phyloP scores from a whole-genome alignment of 116 monocot genomes.

The Posidonia oceanica region DNA sequence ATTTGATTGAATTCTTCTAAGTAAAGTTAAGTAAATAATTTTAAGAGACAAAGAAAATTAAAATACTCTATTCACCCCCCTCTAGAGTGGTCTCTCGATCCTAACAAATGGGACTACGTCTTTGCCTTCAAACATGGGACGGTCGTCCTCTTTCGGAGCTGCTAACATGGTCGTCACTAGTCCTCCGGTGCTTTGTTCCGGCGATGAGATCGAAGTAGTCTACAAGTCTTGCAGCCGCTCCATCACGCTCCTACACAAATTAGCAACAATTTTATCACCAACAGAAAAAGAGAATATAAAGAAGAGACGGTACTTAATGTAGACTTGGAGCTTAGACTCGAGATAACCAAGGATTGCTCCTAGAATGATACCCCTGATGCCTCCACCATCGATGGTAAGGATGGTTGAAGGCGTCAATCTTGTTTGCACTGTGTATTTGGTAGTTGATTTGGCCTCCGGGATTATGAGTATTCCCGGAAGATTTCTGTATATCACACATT shows the following conservation, averaged over 20 bases:
- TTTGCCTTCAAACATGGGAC: conserved; percentile 32
- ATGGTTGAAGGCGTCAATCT: too few species aligned
- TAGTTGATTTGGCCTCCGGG: too few species aligned
- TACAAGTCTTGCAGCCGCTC: conserved; percentile 29
- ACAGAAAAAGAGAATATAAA: neutral
- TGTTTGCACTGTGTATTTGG: too few species aligned
- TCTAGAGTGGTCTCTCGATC: too few species aligned
- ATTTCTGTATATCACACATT: too few species aligned
- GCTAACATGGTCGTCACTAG: conserved; percentile 42
- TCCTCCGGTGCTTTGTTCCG: conserved; percentile 55
- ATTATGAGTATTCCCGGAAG: too few species aligned
- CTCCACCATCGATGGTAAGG: conserved; percentile 48
- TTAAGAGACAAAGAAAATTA: too few species aligned
- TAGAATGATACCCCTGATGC: conserved; percentile 44
- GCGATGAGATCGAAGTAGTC: conserved; percentile 59
- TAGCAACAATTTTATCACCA: neutral
- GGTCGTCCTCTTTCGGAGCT: conserved; percentile 17
- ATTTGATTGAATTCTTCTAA: too few species aligned
- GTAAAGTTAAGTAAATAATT: too few species aligned
- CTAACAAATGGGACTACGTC: conserved; percentile 33
- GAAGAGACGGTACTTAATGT: neutral
- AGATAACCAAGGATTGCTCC: conserved; percentile 31
- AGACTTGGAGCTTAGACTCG: conserved; percentile 45
- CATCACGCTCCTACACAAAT: conserved; percentile 27
- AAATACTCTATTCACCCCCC: too few species aligned